Evolutionary conservation across 2,329 filamentous ascomycete genomes (phyloP).

Genomic region (Helotiales sp.): DNA sequence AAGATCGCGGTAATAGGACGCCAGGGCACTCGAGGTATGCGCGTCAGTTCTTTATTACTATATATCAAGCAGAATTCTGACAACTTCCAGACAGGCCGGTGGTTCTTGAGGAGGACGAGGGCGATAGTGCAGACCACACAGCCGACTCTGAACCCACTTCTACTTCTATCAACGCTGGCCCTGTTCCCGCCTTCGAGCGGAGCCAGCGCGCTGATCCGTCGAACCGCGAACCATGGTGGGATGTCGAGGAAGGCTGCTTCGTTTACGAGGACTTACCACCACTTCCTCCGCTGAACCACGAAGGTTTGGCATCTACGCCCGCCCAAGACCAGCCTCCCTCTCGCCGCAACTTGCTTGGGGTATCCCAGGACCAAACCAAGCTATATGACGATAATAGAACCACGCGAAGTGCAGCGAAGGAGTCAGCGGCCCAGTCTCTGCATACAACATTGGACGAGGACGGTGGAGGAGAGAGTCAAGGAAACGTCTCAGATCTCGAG

Average conservation of each 20-base stretch:
- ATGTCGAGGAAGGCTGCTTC: constrained; percentile 16
- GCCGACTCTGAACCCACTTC: no score
- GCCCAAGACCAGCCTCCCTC: constrained; percentile 14
- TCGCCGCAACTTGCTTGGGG: neutral
- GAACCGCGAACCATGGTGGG: no score
- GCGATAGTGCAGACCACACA: no score
- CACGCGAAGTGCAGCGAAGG: constrained; percentile 1
- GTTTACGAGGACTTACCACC: constrained; percentile 13
- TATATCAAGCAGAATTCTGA: no score
- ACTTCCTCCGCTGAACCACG: constrained; percentile 11
- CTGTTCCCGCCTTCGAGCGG: no score
- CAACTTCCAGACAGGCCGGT: no score
- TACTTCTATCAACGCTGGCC: no score
- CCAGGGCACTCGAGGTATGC: constrained; percentile 8
- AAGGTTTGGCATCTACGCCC: constrained; percentile 12
- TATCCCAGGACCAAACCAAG: constrained; percentile 9
- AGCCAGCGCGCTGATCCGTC: no score
- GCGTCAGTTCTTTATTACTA: no score
- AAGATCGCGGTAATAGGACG: neutral
- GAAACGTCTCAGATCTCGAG: constrained; percentile 16
- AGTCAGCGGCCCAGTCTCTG: constrained; percentile 8
- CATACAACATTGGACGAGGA: constrained; percentile 10
- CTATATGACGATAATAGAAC: constrained; percentile 7
- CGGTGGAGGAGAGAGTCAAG: constrained; percentile 10
- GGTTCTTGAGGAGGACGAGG: no score